phyloP scores from a whole-genome alignment of 1,284 basidiomycete genomes.

The Earliella scabrosa region DNA sequence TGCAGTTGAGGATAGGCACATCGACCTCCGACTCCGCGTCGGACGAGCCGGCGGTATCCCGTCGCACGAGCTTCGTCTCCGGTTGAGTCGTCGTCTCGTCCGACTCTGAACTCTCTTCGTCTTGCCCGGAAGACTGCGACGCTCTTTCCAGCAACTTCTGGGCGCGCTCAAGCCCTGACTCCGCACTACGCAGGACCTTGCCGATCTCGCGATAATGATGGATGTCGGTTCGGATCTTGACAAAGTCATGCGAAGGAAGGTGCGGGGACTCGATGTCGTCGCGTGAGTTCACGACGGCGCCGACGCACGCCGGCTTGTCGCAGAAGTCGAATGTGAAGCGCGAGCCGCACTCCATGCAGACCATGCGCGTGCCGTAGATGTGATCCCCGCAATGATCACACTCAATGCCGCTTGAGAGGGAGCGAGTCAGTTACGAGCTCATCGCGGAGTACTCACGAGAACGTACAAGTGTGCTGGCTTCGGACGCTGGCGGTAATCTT shows the following conservation, averaged over 20 bases:
- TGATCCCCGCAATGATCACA: constrained; percentile 26
- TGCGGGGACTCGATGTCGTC: constrained; percentile 30
- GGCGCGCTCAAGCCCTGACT: constrained; percentile 24
- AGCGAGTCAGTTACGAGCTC: neutral
- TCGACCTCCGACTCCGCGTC: constrained; percentile 3
- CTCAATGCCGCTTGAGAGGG: neutral
- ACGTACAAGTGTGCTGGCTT: constrained; percentile 2
- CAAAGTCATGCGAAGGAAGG: constrained; percentile 32
- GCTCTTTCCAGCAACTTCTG: constrained; percentile 14
- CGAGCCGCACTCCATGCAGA: constrained; percentile 28
- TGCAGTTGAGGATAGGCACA: constrained; percentile 7
- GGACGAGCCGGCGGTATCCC: neutral
- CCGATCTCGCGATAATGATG: constrained; percentile 29
- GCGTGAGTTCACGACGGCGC: constrained; percentile 2
- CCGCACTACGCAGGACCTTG: constrained; percentile 16
- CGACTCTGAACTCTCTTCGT: too few relatives aligned
- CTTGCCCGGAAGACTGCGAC: neutral
- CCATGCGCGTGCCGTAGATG: constrained; percentile 29
- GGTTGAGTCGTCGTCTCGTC: neutral
- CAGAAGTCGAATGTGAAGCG: constrained; percentile 29
- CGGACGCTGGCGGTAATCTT: neutral
- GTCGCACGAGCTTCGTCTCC: neutral
- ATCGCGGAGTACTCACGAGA: neutral
- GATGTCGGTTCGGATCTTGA: constrained; percentile 32
- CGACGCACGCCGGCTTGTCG: constrained; percentile 23